Conservation (phyloP, 208 protist genomes). For the Acanthamoeba sp. region DNA sequence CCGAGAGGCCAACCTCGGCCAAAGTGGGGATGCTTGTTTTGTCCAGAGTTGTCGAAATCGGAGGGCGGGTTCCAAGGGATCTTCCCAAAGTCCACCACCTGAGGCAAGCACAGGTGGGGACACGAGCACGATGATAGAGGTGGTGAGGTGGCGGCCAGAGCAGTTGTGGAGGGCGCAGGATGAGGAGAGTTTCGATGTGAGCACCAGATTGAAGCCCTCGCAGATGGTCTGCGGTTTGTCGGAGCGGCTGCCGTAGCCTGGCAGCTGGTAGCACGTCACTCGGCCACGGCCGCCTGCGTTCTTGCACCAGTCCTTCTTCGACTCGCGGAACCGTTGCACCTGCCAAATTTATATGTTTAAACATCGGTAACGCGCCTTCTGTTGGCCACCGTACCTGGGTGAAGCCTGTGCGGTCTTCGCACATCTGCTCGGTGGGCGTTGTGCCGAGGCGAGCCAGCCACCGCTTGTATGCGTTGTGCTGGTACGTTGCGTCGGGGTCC, state of each 20-base stretch:
- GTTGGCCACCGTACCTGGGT: not conserved
- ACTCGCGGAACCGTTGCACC: slow-evolving; percentile 1
- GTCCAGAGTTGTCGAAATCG: not conserved
- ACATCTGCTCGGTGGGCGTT: not conserved
- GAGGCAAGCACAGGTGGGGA: not conserved
- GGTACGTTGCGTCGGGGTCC: not conserved
- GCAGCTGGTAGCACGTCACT: slow-evolving; percentile 21
- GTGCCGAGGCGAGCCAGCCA: not conserved
- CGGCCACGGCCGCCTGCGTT: not conserved
- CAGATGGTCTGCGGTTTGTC: not conserved
- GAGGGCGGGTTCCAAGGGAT: slow-evolving; percentile 1
- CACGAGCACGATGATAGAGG: not conserved
- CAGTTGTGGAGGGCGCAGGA: not conserved
- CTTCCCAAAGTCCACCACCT: not conserved
- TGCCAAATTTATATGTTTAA: not conserved
- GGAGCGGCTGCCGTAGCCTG: not conserved
- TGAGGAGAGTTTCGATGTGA: not conserved
- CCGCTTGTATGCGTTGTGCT: not conserved
- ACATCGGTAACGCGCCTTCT: not conserved
- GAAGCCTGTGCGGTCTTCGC: slow-evolving; percentile 15
- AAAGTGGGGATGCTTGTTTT: not conserved
- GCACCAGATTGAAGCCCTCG: slow-evolving; percentile 27
- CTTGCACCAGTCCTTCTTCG: slow-evolving; percentile 19
- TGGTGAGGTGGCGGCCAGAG: not conserved
- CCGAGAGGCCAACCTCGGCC: not conserved